Evolutionary conservation across 2,329 filamentous ascomycete genomes (phyloP).

Genomic region (Phialemoniopsis sp.): DNA sequence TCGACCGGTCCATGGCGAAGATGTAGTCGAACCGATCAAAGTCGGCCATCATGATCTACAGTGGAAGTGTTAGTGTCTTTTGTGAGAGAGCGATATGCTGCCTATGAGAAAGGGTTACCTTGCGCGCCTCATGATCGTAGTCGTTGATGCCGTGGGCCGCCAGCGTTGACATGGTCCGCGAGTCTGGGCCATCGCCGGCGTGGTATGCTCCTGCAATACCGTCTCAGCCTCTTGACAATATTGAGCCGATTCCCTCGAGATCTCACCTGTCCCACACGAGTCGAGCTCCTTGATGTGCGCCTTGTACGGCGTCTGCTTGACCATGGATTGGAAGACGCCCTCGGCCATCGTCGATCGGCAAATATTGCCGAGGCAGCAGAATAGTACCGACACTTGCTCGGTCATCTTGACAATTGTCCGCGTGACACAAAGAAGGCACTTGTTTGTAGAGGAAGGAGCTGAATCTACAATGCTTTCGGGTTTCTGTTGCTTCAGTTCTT

Average conservation of each 20-base stretch:
- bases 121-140: slow-evolving; percentile 74
- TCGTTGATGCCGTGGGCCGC: slow-evolving; percentile 68
- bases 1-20: slow-evolving; percentile 87
- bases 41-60: slow-evolving; percentile 60
- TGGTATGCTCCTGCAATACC: slow-evolving; percentile 68
- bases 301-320: slow-evolving; percentile 55
- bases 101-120: slow-evolving; percentile 42
- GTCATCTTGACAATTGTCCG: slow-evolving; percentile 11
- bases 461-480: too few relatives aligned
- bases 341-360: slow-evolving; percentile 94
- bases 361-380: slow-evolving; percentile 97
- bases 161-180: slow-evolving; percentile 78
- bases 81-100: too few relatives aligned
- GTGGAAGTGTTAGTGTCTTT: too few relatives aligned
- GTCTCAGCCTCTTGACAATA: too few relatives aligned
- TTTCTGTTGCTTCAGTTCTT: too few relatives aligned
- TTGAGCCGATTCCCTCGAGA: slow-evolving; percentile 6
- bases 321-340: slow-evolving; percentile 78
- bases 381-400: slow-evolving; percentile 66
- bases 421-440: background rate
- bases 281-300: slow-evolving; percentile 66
- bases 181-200: slow-evolving; percentile 69
- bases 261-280: slow-evolving; percentile 78
- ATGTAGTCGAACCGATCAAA: slow-evolving; percentile 89
- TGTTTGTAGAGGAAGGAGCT: background rate